phyloP scores from a whole-genome alignment of 768 basidiomycete species.

The Termitomyces sp. region DNA sequence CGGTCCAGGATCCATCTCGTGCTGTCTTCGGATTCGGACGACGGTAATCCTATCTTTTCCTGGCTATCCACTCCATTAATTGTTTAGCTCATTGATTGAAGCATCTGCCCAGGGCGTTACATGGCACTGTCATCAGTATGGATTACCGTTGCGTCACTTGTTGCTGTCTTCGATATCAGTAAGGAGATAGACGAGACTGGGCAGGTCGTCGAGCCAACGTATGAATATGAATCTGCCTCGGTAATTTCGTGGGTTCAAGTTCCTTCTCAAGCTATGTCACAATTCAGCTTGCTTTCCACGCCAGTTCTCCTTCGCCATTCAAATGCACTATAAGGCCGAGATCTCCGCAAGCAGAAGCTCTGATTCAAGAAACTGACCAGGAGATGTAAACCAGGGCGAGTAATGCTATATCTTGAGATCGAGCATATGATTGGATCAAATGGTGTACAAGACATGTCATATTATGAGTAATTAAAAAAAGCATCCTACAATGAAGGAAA shows the following conservation, averaged over 20 bases:
- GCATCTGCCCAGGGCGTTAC: constrained; percentile 29
- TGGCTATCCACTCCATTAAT: too few species aligned
- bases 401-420: neutral
- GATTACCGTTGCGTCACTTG: constrained; percentile 24
- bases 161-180: constrained; percentile 25
- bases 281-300: neutral
- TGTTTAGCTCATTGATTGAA: neutral
- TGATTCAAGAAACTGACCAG: neutral
- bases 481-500: too few species aligned
- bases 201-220: constrained; percentile 7
- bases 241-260: neutral
- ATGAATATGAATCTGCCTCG: constrained; percentile 1
- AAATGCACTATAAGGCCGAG: constrained; percentile 11
- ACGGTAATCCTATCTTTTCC: neutral
- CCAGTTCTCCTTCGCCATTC: constrained; percentile 7
- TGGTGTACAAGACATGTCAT: too few species aligned
- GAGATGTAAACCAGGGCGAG: neutral
- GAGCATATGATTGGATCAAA: too few species aligned
- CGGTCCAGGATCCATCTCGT: neutral
- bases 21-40: neutral
- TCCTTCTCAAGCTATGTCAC: neutral
- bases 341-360: constrained; percentile 1
- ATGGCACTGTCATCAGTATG: constrained; percentile 27
- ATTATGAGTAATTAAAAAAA: too few species aligned
- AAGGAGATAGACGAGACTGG: constrained; percentile 17